These are phyloP conservation scores for Radiomyces spectabilis DNA, from an alignment of 192 early-diverging fungal species.

Conservation along the genomic window DNA sequence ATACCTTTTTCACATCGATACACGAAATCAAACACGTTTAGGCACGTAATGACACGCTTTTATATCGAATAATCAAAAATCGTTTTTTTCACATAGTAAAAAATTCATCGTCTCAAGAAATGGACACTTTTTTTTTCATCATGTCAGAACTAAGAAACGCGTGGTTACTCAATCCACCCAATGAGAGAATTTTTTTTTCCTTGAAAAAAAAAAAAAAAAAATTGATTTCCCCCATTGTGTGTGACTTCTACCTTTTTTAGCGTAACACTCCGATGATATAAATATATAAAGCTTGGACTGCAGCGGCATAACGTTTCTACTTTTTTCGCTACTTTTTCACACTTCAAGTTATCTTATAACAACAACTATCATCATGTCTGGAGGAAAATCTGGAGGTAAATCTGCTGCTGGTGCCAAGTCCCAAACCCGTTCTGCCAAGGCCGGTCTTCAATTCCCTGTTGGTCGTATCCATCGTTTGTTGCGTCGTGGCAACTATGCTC, in stretches of 20 bases:
- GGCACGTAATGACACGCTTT: no score
- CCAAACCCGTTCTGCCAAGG: constrained; percentile 68
- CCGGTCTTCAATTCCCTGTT: constrained; percentile 87
- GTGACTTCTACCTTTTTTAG: not conserved
- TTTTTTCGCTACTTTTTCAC: constrained; percentile 6
- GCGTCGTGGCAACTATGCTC: constrained; percentile 81
- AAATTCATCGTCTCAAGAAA: no score
- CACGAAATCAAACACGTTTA: no score
- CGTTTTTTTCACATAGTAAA: no score
- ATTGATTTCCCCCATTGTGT: not conserved
- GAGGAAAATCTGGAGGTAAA: constrained; percentile 68
- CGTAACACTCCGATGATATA: no score
- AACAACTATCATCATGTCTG: constrained; percentile 43
- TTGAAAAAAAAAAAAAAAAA: constrained; percentile 2
- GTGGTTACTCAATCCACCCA: no score
- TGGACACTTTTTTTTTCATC: no score
- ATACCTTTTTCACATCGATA: no score
- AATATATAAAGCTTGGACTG: constrained; percentile 2
- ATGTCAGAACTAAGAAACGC: no score
- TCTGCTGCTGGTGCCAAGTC: constrained; percentile 53
- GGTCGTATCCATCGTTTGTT: constrained; percentile 87
- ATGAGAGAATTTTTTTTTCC: not conserved
- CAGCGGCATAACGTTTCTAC: constrained; percentile 1
- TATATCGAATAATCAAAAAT: no score
- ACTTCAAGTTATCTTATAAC: constrained; percentile 1